Evolutionary conservation across 2,329 filamentous ascomycete species (phyloP).

Genomic region (Ceratocystiopsis sp.): DNA sequence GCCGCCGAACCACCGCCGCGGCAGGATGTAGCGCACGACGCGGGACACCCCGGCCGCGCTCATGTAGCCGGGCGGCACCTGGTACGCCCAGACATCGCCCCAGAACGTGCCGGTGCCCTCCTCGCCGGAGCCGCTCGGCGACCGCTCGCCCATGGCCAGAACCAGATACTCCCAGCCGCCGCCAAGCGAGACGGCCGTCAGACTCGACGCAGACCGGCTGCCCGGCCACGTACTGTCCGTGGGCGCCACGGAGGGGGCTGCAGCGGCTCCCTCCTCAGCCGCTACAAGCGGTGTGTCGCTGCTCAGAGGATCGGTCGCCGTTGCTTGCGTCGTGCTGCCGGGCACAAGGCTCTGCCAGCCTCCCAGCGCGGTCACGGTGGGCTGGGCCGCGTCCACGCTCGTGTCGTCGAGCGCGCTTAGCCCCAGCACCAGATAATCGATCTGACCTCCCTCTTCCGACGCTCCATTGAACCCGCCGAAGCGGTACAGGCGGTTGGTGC

Average conservation of each 20-base stretch:
- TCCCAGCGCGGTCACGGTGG: conserved; percentile 30
- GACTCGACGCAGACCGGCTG: conserved; percentile 32
- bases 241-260: conserved; percentile 1
- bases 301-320: too few species aligned
- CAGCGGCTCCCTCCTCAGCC: neutral
- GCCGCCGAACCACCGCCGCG: conserved; percentile 5
- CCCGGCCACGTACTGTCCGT: conserved; percentile 25
- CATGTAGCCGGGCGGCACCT: conserved; percentile 37
- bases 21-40: conserved; percentile 17
- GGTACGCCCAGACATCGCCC: conserved; percentile 47
- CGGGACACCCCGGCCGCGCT: conserved; percentile 37
- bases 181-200: conserved; percentile 39
- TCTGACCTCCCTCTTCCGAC: conserved; percentile 48
- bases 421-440: conserved; percentile 48
- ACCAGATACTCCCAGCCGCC: conserved; percentile 46
- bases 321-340: conserved; percentile 4
- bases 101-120: conserved; percentile 35
- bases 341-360: conserved; percentile 30
- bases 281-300: conserved; percentile 6
- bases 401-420: conserved; percentile 38
- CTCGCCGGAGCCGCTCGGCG: conserved; percentile 30
- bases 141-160: conserved; percentile 40
- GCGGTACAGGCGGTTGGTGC: conserved; percentile 45
- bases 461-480: conserved; percentile 68
- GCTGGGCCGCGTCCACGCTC: conserved; percentile 24